These are phyloP conservation scores for Colletotrichum ledebouriae DNA, from an alignment of 2,329 filamentous ascomycete species.

Conservation along the genomic window DNA sequence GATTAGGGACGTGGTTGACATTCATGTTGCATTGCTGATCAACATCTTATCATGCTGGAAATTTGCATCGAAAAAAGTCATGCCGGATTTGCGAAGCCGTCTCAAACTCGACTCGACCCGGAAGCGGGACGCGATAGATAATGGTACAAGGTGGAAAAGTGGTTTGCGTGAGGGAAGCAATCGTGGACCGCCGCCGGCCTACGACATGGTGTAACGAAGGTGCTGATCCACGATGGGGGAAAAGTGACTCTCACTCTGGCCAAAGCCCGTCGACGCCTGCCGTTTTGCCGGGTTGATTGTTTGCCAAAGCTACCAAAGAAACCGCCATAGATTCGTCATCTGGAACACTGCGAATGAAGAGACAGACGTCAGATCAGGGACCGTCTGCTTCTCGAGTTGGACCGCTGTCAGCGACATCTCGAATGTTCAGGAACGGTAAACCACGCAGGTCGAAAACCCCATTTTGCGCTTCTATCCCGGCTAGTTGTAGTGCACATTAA, in stretches of 20 bases:
- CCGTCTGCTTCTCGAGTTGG: constrained; percentile 19
- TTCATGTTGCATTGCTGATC: constrained; percentile 44
- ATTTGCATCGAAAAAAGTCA: constrained; percentile 41
- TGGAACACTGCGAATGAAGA: constrained; percentile 9
- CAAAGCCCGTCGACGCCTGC: constrained; percentile 43
- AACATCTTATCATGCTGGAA: constrained; percentile 44
- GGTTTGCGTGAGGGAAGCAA: constrained; percentile 39
- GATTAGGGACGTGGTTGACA: constrained; percentile 42
- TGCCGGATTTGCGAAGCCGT: constrained; percentile 43
- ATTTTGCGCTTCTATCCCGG: constrained; percentile 40
- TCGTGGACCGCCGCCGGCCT: constrained; percentile 34
- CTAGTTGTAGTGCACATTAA: constrained; percentile 43
- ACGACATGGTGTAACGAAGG: constrained; percentile 41
- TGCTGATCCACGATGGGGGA: constrained; percentile 41
- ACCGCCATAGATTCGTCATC: constrained; percentile 40
- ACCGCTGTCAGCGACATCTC: constrained; percentile 18
- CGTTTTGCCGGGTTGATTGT: constrained; percentile 43
- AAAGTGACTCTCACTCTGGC: constrained; percentile 41
- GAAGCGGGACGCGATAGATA: constrained; percentile 43
- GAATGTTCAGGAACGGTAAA: constrained; percentile 17
- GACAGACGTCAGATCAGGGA: constrained; percentile 4
- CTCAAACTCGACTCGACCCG: constrained; percentile 41
- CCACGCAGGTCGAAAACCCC: constrained; percentile 39
- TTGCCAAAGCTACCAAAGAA: constrained; percentile 44
- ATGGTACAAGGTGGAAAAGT: constrained; percentile 44